Conservation (phyloP, 108 stramenopile species). For the Bacterosira constricta region DNA sequence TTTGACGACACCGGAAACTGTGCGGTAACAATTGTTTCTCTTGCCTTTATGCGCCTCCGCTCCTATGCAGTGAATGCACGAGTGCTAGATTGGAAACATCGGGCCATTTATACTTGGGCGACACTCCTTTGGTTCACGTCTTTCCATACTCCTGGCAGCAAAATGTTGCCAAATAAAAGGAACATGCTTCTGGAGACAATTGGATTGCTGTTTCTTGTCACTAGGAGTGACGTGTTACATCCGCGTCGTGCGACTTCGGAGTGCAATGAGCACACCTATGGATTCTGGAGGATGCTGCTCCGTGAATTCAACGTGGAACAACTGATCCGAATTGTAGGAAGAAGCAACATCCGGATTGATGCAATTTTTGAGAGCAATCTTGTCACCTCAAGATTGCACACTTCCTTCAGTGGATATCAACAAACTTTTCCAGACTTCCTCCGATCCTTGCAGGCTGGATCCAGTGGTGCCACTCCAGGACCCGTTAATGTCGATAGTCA, state of each 20-base stretch:
- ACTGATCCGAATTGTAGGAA: conserved; percentile 14
- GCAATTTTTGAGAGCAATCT: conserved; percentile 15
- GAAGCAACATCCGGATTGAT: conserved; percentile 4
- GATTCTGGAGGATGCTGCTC: conserved; percentile 7
- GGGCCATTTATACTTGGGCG: neutral
- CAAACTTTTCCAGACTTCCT: conserved; percentile 1
- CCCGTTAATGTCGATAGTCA: neutral
- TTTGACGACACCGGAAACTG: neutral
- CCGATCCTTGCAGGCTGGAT: conserved; percentile 1
- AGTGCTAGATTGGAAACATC: neutral
- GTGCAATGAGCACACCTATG: conserved; percentile 28
- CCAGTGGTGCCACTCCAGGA: neutral
- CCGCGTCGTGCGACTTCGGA: conserved; percentile 8
- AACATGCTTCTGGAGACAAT: conserved; percentile 17
- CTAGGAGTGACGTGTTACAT: conserved; percentile 15
- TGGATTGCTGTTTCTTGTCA: conserved; percentile 7
- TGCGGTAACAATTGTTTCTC: neutral
- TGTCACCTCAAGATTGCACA: neutral
- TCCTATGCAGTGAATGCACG: neutral
- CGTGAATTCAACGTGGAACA: conserved; percentile 26
- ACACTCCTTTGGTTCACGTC: conserved; percentile 14
- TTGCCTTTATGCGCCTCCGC: neutral
- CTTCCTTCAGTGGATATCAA: conserved; percentile 9
- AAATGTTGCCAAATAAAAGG: conserved; percentile 14
- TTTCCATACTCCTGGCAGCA: conserved; percentile 7